phyloP scores from a whole-genome alignment of 306 rosid species.

The Fragaria ananassa region DNA sequence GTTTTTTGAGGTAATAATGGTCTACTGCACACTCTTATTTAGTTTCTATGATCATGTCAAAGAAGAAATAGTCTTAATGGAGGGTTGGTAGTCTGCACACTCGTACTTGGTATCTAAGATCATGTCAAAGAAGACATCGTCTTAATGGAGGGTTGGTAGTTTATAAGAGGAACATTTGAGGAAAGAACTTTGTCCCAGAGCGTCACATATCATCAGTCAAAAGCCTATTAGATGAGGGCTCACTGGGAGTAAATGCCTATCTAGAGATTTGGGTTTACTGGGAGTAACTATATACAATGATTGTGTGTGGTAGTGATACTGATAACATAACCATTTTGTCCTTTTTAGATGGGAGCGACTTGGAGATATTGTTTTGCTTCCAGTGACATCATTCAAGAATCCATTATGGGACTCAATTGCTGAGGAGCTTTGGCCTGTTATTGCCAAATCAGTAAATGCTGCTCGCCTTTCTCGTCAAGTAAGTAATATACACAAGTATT shows the following conservation, averaged over 20 bases:
- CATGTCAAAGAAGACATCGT: too few relatives aligned
- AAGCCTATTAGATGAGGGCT: too few relatives aligned
- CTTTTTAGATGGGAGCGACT: slow-evolving; percentile 76
- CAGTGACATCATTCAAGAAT: slow-evolving; percentile 64
- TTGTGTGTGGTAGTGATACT: slow-evolving; percentile 17
- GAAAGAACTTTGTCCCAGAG: not conserved
- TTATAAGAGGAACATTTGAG: not conserved
- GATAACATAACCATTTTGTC: slow-evolving; percentile 19
- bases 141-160: not conserved
- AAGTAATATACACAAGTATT: slow-evolving; percentile 26
- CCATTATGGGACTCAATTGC: slow-evolving; percentile 63
- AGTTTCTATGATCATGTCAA: not conserved
- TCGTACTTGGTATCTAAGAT: too few relatives aligned
- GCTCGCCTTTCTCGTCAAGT: slow-evolving; percentile 82
- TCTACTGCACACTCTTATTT: not conserved
- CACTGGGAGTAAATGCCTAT: not conserved
- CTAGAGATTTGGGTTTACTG: slow-evolving; percentile 12
- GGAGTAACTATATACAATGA: slow-evolving; percentile 13
- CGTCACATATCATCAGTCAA: not conserved
- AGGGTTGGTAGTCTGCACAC: not conserved
- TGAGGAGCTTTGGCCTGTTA: slow-evolving; percentile 68
- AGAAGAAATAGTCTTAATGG: not conserved
- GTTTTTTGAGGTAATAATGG: not conserved
- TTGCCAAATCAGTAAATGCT: slow-evolving; percentile 72
- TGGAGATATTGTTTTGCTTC: slow-evolving; percentile 82